A percentile compares a stretch with the other conserved stretches of the same genome.
Evolutionary conservation across 2,329 filamentous ascomycete species (phyloP).

Genomic region (Pseudogymnoascus sp.): DNA sequence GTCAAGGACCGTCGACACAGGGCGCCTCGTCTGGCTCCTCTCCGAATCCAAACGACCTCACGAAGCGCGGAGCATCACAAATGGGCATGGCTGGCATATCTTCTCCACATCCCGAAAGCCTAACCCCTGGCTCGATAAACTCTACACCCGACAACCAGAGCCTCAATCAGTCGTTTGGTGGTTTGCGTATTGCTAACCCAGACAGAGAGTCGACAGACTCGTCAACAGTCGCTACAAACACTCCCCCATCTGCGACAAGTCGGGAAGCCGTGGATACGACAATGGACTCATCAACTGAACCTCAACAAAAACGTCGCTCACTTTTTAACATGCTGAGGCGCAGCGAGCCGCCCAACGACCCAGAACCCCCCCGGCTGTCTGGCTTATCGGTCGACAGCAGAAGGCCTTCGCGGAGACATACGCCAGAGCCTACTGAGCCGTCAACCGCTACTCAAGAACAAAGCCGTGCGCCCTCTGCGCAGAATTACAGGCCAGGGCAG

Average conservation of each 20-base stretch:
- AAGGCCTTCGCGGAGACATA: constrained; percentile 11
- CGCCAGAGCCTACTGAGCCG: constrained; percentile 23
- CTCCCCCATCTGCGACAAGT: constrained; percentile 21
- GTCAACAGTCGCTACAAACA: constrained; percentile 16
- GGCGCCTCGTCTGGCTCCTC: neutral
- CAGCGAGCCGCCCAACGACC: constrained; percentile 21
- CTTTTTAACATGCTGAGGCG: constrained; percentile 31
- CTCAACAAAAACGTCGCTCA: constrained; percentile 26
- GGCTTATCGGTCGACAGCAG: neutral
- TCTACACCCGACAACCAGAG: constrained; percentile 86
- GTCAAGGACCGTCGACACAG: neutral
- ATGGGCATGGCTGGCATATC: neutral
- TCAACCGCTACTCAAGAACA: constrained; percentile 21
- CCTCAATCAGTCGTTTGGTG: constrained; percentile 84
- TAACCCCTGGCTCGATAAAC: constrained; percentile 1
- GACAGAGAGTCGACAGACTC: constrained; percentile 48
- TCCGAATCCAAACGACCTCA: neutral
- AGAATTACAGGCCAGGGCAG: constrained; percentile 31
- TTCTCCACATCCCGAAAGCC: neutral
- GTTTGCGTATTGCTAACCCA: constrained; percentile 92
- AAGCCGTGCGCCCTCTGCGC: constrained; percentile 23
- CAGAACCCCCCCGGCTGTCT: constrained; percentile 14
- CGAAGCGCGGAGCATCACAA: constrained; percentile 5
- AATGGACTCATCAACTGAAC: constrained; percentile 19
- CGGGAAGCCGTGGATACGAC: constrained; percentile 23